Evolutionary conservation across 116 monocot genomes (phyloP).

Genomic region (Zostera marina): DNA sequence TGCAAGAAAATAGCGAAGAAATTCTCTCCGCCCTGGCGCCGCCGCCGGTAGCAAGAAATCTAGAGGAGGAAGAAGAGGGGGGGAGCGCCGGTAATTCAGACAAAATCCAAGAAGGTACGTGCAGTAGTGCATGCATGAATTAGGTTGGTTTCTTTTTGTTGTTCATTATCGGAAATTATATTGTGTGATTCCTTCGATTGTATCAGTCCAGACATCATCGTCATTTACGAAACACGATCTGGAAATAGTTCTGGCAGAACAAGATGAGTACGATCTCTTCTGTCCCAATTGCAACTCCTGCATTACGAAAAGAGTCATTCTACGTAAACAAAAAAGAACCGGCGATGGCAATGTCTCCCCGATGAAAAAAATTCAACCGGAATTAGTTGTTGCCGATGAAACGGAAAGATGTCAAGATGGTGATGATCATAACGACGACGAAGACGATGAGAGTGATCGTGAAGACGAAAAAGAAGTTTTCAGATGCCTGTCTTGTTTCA

Average conservation of each 20-base stretch:
- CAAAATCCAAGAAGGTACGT: neutral
- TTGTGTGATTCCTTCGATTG: neutral
- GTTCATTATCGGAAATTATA: too few species aligned
- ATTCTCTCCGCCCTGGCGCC: neutral
- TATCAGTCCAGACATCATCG: neutral
- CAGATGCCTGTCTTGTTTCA: slow-evolving; percentile 80
- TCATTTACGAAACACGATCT: slow-evolving; percentile 22
- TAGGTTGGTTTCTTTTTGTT: neutral
- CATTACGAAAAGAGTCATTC: slow-evolving; percentile 85
- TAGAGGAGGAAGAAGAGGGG: neutral
- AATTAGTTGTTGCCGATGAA: slow-evolving; percentile 8
- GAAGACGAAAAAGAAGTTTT: slow-evolving; percentile 24
- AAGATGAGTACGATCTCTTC: slow-evolving; percentile 88
- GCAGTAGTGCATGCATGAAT: too few species aligned
- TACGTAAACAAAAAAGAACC: slow-evolving; percentile 73
- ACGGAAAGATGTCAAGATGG: too few species aligned
- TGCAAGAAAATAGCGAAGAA: neutral
- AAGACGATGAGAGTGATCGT: neutral
- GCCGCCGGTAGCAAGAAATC: neutral
- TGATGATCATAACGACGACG: too few species aligned
- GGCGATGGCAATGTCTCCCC: slow-evolving; percentile 7
- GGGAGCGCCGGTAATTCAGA: too few species aligned
- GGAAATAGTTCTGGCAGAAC: slow-evolving; percentile 67
- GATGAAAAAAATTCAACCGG: slow-evolving; percentile 12
- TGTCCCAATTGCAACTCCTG: slow-evolving; percentile 93